A percentile compares a stretch with the other conserved stretches of the same genome.
phyloP scores from a whole-genome alignment of 768 basidiomycete genomes.

The Rhodotorula sphaerocarpa region DNA sequence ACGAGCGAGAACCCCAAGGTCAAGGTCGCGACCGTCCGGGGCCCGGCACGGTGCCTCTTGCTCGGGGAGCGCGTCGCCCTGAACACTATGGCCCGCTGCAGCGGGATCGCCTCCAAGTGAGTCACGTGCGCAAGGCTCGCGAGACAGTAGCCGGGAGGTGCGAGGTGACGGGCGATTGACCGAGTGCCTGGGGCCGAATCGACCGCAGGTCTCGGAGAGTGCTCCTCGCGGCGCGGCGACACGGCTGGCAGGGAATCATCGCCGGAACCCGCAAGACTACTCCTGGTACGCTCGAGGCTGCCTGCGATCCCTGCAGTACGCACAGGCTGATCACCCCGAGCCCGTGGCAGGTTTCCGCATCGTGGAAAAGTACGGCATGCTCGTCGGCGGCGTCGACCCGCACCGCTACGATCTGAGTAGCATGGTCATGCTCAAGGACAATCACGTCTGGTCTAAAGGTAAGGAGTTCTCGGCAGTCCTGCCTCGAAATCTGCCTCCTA shows the following conservation, averaged over 20 bases:
- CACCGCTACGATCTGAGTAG: slow-evolving; percentile 94
- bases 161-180: not conserved
- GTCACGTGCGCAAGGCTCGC: slow-evolving; percentile 34
- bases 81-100: slow-evolving; percentile 87
- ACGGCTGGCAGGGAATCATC: slow-evolving; percentile 76
- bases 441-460: slow-evolving; percentile 97
- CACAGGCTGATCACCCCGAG: too few relatives aligned
- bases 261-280: slow-evolving; percentile 97
- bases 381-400: slow-evolving; percentile 90
- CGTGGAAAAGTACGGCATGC: slow-evolving; percentile 98
- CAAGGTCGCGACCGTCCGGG: slow-evolving; percentile 75
- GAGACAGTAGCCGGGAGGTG: too few relatives aligned
- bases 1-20: slow-evolving; percentile 54
- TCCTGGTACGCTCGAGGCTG: slow-evolving; percentile 56
- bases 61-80: slow-evolving; percentile 87
- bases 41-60: slow-evolving; percentile 76
- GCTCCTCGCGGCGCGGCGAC: slow-evolving; percentile 64
- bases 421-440: slow-evolving; percentile 99
- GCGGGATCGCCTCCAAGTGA: slow-evolving; percentile 91
- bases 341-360: slow-evolving; percentile 66
- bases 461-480: slow-evolving; percentile 32
- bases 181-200: too few relatives aligned
- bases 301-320: too few relatives aligned
- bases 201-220: slow-evolving; percentile 65
- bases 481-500: too few relatives aligned